Evolutionary conservation across 2,329 filamentous ascomycete species (phyloP), one percentile per base, ranked within the genome.

Genomic region (Passalora sequoiae): DNA sequence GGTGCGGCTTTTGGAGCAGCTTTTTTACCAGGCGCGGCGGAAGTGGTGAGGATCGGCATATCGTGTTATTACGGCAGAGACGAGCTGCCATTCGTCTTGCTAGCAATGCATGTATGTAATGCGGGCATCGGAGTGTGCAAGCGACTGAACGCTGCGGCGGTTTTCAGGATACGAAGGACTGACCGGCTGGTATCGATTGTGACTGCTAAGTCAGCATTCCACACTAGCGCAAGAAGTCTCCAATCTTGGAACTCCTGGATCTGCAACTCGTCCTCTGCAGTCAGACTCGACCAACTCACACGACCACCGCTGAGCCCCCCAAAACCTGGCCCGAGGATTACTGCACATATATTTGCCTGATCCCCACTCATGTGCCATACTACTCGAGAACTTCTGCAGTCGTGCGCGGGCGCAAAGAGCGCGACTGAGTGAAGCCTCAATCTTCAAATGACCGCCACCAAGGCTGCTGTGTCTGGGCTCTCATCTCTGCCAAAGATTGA

Each of bases 401-500:
- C 5, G 17, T 36, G 19, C 21, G 33, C 33, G 17, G 47, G 47
- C 47, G 47, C 47, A 44, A 30, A 40, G 25, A 25, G 36, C 36
- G 35, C 42, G 13, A 19, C 35, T 37, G 13, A 19, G 24, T 35
- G 39, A 41, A 42, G 46, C 38, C 44, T 52, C 37, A 48, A 35
- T 24, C 49, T 38, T 47, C 47, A 47, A 54, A 58, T 60, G 55
- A 48, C 53, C 50, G 53, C 57, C 51, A 54, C 53, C 40, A 54
- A 53, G 47, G 43, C 56, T 36, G 38, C 37, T 33, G 42, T 55
- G 40, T 39, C 80, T 79, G 52, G 53, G 43, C 46, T 81, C 78
- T 80, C 85, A 75, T 84, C 87, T 73, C 69, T 77, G 68, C 82
- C 82, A 77, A 77, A 86, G 72, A 75, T 81, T 75, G 95, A 92